Evolutionary conservation across 2,329 filamentous ascomycete species (phyloP).

Genomic region (Sphaceloma murrayae): DNA sequence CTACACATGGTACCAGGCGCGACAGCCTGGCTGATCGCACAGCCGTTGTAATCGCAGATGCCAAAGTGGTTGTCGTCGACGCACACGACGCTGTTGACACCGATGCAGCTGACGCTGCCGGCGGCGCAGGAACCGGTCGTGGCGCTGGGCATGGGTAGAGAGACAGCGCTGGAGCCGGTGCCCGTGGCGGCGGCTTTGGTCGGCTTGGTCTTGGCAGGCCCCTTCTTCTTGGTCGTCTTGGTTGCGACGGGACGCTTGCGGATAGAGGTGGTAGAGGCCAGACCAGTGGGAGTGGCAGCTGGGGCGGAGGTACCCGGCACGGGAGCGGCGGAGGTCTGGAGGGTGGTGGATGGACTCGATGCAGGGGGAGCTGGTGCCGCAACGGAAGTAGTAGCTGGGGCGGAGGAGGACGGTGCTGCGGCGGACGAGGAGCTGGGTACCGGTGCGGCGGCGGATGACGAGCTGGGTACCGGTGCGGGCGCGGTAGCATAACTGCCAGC

Average conservation of each 20-base stretch:
- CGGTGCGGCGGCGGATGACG: conserved; percentile 7
- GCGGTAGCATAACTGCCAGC: conserved; percentile 3
- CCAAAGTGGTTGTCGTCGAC: conserved; percentile 35
- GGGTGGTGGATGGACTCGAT: conserved; percentile 12
- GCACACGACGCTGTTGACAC: conserved; percentile 36
- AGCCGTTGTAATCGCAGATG: conserved; percentile 35
- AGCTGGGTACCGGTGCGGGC: conserved; percentile 5
- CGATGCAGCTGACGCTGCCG: conserved; percentile 30
- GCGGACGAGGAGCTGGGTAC: conserved; percentile 7
- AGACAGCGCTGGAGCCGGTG: conserved; percentile 15
- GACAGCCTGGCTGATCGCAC: conserved; percentile 33
- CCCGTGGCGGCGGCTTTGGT: conserved; percentile 14
- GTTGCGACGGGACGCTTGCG: conserved; percentile 17
- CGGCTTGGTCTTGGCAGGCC: conserved; percentile 16
- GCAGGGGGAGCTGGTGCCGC: conserved; percentile 7
- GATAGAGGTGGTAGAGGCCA: conserved; percentile 16
- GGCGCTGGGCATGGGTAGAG: conserved; percentile 16
- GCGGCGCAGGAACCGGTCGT: conserved; percentile 19
- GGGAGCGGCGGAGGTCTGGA: conserved; percentile 4
- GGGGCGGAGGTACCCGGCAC: conserved; percentile 10
- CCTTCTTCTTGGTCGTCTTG: conserved; percentile 6
- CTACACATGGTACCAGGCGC: conserved; percentile 36
- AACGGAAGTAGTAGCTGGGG: conserved; percentile 2
- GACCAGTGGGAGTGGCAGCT: conserved; percentile 13
- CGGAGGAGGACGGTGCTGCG: conserved; percentile 13